Evolutionary conservation across 768 basidiomycete genomes (phyloP), one percentile per base, ranked within the genome.

Genomic region (Auriscalpium orientale): DNA sequence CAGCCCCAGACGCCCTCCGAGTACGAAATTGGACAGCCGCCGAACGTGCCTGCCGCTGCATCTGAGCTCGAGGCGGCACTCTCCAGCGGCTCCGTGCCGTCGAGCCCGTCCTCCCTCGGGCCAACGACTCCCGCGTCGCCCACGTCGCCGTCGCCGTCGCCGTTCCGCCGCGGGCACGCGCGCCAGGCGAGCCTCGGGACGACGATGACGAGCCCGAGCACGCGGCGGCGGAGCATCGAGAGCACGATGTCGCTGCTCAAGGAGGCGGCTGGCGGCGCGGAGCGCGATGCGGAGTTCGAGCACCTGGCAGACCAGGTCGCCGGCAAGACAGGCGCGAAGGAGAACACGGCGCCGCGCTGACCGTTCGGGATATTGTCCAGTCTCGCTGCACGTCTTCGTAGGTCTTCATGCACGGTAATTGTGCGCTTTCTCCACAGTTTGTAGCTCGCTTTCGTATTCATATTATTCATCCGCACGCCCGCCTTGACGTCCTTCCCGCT

Each of bases 161-260:
- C 81, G 8, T 86, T 84, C 78, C 81, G 79, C 58, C 82, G 87
- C 43, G 84, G 88, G 13, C 89, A 89, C 62, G 78, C 78, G 3
- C 78, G 91, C 46, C 84, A 89, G 64, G 83, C 86, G 51, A 94
- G 91, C 66, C 70, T 98, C 59, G 95, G 95, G 4, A 98, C 95
- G 61, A 98, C 95, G 61, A 88, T 86, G 83, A 95, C 95, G 51
- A 90, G 87, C 65, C 95, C 97, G 13, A 94, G 91, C 69, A 98
- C 87, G 50, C 76, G 97, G 61, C 76, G 95, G 71, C 76, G 95
- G 69, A 92, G 89, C 68, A 70, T 98, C 69, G 95, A 98, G 77
- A 94, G 89, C 68, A 98, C 97, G 52, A 93, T 95, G 78, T 87
- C 87, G 59, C 81, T 98, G 68, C 95, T 98, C 66, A 87, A 94